Evolutionary conservation across 768 basidiomycete genomes (phyloP), one percentile per base, ranked within the genome.

Genomic region (Leccinellum rugosiceps): DNA sequence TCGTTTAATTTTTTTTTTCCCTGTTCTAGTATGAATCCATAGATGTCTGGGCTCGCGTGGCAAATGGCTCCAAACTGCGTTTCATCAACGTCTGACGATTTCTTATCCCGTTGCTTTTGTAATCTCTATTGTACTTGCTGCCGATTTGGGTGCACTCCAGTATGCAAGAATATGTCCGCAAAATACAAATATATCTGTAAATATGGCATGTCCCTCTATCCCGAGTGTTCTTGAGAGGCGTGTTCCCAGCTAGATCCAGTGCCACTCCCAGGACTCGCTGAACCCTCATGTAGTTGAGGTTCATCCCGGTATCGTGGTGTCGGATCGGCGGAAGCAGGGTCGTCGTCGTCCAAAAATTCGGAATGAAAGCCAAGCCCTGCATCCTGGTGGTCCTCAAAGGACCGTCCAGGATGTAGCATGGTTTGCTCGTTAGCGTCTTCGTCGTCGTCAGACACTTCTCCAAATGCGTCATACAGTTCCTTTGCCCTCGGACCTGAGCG

Each of bases 391-490:
- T 72, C 72, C 45, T 65, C 59, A 6, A 75, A 73, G 28, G 67
- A 71, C 44, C 38, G 60, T 28, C 75, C 73, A 21, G 71, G 67
- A 6, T 79, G 78, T 52, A 95, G 75, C 30, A 81, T 82, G 0
- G 86, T 86, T 60, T 80, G 79, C 68, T 94, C 94, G 65, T 91
- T 83, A 14, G 76, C 85, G 52, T 90, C 86, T 47, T 91, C 89
- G 57, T 89, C 88, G 46, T 92, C 89, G 58, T 92, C 94, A 30
- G 87, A 89, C 26, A 86, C 80, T 67, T 94, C 93, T 34, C 93
- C 94, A 74, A 98, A 98, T 17, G 96, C 95, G 72, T 98, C 94
- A 66, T 98, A 98, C 59, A 99, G 69, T 73, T 98, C 96, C 75
- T 89, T 89, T 50, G 94, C 90, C 50, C 86, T 79, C 35, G 80